Conservation (phyloP, 768 basidiomycete genomes). For the Boletus edulis region DNA sequence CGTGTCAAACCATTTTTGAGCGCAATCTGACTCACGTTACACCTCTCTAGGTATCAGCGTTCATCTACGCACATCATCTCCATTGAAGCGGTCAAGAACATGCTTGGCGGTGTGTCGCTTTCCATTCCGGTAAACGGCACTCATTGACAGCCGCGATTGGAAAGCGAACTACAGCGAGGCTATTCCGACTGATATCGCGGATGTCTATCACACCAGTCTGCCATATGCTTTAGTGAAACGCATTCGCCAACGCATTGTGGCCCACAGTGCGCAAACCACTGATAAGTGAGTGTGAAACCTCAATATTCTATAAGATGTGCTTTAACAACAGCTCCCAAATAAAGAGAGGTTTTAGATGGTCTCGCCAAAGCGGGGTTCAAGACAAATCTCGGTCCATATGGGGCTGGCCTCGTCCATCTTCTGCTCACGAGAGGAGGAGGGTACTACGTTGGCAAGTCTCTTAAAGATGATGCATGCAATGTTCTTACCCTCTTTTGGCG, state of each 20-base stretch:
- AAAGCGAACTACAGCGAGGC: not conserved
- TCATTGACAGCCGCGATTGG: not conserved
- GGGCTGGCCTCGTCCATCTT: slow-evolving; percentile 31
- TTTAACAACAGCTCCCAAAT: not conserved
- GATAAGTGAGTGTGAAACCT: slow-evolving; percentile 21
- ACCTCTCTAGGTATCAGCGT: not conserved
- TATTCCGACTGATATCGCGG: slow-evolving; percentile 21
- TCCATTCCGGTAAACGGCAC: too few relatives aligned
- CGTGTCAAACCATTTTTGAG: not conserved
- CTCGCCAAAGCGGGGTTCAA: slow-evolving; percentile 39
- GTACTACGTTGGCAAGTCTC: slow-evolving; percentile 37
- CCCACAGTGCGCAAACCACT: slow-evolving; percentile 19
- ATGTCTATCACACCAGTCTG: slow-evolving; percentile 14
- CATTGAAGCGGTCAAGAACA: not conserved
- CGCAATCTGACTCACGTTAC: not conserved
- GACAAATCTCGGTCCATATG: slow-evolving; percentile 34
- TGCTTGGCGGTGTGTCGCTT: not conserved
- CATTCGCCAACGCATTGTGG: slow-evolving; percentile 19
- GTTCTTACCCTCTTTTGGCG: not conserved
- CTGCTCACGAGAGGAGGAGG: slow-evolving; percentile 33
- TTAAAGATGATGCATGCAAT: too few relatives aligned
- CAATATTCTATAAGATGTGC: not conserved
- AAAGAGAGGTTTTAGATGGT: slow-evolving; percentile 37
- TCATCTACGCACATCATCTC: not conserved
- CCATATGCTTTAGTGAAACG: slow-evolving; percentile 12